Evolutionary conservation across 257 asterid genomes (phyloP).

Genomic region (Solanum pennellii): DNA sequence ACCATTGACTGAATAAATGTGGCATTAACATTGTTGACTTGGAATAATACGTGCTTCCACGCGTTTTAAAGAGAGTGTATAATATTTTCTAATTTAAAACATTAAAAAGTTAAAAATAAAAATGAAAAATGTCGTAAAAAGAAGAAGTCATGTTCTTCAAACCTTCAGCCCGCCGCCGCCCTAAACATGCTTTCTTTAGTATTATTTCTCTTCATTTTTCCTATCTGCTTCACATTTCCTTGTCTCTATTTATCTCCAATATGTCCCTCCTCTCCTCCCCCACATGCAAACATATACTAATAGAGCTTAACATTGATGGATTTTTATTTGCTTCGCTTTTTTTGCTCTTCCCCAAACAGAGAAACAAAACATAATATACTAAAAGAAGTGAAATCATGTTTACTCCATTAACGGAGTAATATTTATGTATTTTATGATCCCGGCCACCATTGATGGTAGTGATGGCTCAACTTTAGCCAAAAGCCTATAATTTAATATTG

Average conservation of each 20-base stretch:
- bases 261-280: background rate
- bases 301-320: background rate
- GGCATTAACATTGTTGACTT: too few relatives aligned
- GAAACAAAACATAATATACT: background rate
- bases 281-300: background rate
- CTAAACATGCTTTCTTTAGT: too few relatives aligned
- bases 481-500: background rate
- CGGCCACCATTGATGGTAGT: background rate
- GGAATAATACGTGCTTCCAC: too few relatives aligned
- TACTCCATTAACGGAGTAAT: background rate
- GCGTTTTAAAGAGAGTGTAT: too few relatives aligned
- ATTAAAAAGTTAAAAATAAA: too few relatives aligned
- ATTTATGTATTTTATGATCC: background rate
- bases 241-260: background rate
- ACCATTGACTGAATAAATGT: too few relatives aligned
- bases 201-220: background rate
- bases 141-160: too few relatives aligned
- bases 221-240: background rate
- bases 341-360: background rate
- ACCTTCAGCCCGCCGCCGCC: too few relatives aligned
- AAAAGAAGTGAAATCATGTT: background rate
- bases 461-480: background rate
- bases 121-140: too few relatives aligned
- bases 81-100: too few relatives aligned
- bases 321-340: background rate